Percentiles rank a stretch among this genome's conserved stretches.
Evolutionary conservation across 495 filamentous ascomycete genomes (phyloP).

Genomic region (Podospora pseudoanserina): DNA sequence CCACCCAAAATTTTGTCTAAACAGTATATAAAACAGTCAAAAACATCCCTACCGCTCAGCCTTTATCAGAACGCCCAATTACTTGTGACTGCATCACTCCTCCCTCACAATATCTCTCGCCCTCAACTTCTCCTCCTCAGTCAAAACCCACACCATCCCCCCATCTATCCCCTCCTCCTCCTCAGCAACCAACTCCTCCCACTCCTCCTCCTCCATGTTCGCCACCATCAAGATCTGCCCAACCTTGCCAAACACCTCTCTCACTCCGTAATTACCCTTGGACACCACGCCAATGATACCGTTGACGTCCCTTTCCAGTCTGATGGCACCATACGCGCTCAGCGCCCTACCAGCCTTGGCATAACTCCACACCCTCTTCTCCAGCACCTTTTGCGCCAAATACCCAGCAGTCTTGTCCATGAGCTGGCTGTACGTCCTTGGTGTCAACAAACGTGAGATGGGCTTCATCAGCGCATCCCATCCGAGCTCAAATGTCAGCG

Average conservation of each 20-base stretch:
- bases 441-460: constrained; percentile 78
- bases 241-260: constrained; percentile 75
- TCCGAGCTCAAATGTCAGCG: constrained; percentile 67
- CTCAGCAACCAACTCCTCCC: constrained; percentile 61
- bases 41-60: neutral
- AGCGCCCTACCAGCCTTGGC: constrained; percentile 57
- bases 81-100: neutral
- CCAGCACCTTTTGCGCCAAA: constrained; percentile 63
- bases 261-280: constrained; percentile 70
- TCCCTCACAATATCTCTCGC: constrained; percentile 48
- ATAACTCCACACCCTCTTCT: constrained; percentile 88
- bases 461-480: constrained; percentile 86
- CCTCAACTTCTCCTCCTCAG: constrained; percentile 50
- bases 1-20: constrained; percentile 1
- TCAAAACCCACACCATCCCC: constrained; percentile 53
- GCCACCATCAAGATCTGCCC: constrained; percentile 84
- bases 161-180: constrained; percentile 38
- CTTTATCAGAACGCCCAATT: neutral
- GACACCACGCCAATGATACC: constrained; percentile 75
- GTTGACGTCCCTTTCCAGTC: constrained; percentile 83
- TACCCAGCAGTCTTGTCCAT: constrained; percentile 68
- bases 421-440: constrained; percentile 62
- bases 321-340: constrained; percentile 76
- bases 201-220: constrained; percentile 98
- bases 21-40: neutral